A percentile compares a stretch with the other conserved stretches of the same genome.
Conservation (phyloP, 768 basidiomycete species). For the Crepidotus variabilis region DNA sequence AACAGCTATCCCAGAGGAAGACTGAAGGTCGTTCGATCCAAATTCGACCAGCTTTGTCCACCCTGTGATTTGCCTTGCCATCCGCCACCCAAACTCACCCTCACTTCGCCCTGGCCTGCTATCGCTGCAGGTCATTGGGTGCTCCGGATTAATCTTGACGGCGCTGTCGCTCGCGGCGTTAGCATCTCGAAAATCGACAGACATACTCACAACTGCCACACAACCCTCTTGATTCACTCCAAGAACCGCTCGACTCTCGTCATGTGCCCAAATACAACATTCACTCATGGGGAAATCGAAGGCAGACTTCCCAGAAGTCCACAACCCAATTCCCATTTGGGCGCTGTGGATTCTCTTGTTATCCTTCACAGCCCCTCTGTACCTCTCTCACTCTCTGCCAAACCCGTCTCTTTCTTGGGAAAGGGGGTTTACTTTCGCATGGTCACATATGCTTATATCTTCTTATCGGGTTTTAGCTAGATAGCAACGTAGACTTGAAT, state of each 20-base stretch:
- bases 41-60: neutral
- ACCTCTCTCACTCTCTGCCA: neutral
- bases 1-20: constrained; percentile 25
- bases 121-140: no score
- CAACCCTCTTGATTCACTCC: neutral
- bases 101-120: no score
- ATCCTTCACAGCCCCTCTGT: neutral
- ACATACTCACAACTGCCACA: neutral
- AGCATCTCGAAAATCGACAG: neutral
- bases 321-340: neutral
- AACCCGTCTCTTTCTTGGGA: neutral
- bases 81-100: constrained; percentile 7
- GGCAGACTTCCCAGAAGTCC: neutral
- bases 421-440: neutral
- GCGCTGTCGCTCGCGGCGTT: neutral
- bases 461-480: neutral
- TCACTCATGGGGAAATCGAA: neutral
- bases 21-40: constrained; percentile 13
- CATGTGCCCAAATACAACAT: neutral
- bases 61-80: constrained; percentile 5
- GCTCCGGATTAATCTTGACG: no score
- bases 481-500: neutral
- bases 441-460: neutral
- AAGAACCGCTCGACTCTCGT: neutral
- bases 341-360: no score